phyloP scores from a whole-genome alignment of 768 basidiomycete genomes.

The Cantharellus anzutake region DNA sequence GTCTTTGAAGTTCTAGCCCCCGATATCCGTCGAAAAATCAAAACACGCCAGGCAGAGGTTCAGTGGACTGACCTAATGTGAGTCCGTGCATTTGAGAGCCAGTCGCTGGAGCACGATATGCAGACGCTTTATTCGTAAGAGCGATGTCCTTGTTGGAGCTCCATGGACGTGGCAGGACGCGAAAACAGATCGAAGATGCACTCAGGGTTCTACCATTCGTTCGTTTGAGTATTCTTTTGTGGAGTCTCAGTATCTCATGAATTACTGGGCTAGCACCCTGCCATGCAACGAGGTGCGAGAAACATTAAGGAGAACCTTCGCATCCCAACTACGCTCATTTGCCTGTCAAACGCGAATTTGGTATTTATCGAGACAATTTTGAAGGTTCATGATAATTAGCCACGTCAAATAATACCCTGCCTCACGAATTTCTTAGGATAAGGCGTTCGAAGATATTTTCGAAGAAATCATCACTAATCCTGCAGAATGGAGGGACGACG shows the following conservation, averaged over 20 bases:
- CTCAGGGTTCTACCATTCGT: constrained; percentile 79
- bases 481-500: constrained; percentile 55
- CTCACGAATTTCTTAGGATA: constrained; percentile 29
- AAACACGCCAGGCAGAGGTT: constrained; percentile 25
- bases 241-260: not conserved
- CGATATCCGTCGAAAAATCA: constrained; percentile 67
- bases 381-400: constrained; percentile 28
- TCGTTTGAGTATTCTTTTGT: constrained; percentile 15
- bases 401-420: too few species aligned
- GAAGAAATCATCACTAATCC: constrained; percentile 83
- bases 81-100: constrained; percentile 51
- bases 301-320: constrained; percentile 43
- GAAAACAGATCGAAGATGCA: constrained; percentile 56
- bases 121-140: constrained; percentile 19
- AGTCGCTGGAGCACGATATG: constrained; percentile 27
- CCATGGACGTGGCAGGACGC: constrained; percentile 45
- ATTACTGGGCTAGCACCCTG: constrained; percentile 55
- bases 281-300: constrained; percentile 81
- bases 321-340: constrained; percentile 64
- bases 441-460: constrained; percentile 54
- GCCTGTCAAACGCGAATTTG: constrained; percentile 84
- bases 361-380: constrained; percentile 85
- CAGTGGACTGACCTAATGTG: constrained; percentile 97
- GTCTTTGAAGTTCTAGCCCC: constrained; percentile 75
- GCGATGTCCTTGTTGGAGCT: constrained; percentile 55